Percentiles rank a stretch among this genome's conserved stretches.
phyloP scores from a whole-genome alignment of 805 yeast genomes.

The Kluyveromyces aestuarii region DNA sequence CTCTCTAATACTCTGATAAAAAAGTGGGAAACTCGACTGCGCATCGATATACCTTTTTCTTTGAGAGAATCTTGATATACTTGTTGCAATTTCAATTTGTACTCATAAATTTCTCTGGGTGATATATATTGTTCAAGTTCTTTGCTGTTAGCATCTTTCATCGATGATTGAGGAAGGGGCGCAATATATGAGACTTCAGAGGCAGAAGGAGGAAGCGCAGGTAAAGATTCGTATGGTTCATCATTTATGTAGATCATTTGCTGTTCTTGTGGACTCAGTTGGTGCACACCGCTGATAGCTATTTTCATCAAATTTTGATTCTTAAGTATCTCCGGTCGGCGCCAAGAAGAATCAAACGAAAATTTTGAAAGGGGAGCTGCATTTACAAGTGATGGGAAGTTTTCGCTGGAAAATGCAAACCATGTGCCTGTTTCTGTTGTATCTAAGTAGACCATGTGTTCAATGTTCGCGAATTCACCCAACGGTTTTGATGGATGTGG shows the following conservation, averaged over 20 bases:
- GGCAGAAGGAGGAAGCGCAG: constrained; percentile 9
- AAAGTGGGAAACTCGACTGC: constrained; percentile 21
- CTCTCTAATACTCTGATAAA: constrained; percentile 32
- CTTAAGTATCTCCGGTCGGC: constrained; percentile 30
- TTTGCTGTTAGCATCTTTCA: constrained; percentile 3
- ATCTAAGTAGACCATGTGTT: constrained; percentile 55
- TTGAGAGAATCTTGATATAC: constrained; percentile 18
- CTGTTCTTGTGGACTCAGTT: constrained; percentile 9
- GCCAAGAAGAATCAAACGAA: constrained; percentile 34
- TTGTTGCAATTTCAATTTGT: constrained; percentile 18
- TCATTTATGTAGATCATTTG: constrained; percentile 10
- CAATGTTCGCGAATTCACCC: constrained; percentile 12
- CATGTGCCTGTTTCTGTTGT: constrained; percentile 58
- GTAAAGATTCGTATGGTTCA: constrained; percentile 2
- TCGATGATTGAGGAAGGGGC: constrained; percentile 3
- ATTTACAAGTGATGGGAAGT: constrained; percentile 74
- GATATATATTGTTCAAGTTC: constrained; percentile 19
- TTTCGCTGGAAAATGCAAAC: constrained; percentile 74
- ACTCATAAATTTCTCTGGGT: constrained; percentile 18
- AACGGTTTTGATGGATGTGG: constrained; percentile 55
- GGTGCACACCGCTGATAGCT: constrained; percentile 45
- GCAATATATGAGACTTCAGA: constrained; percentile 1
- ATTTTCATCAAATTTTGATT: constrained; percentile 33
- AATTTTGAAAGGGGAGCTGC: constrained; percentile 71
- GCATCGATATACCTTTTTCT: constrained; percentile 8